Percentiles rank a stretch among this genome's conserved stretches.
Evolutionary conservation across 208 protist genomes (phyloP).

Genomic region (Acanthamoeba divionensis): DNA sequence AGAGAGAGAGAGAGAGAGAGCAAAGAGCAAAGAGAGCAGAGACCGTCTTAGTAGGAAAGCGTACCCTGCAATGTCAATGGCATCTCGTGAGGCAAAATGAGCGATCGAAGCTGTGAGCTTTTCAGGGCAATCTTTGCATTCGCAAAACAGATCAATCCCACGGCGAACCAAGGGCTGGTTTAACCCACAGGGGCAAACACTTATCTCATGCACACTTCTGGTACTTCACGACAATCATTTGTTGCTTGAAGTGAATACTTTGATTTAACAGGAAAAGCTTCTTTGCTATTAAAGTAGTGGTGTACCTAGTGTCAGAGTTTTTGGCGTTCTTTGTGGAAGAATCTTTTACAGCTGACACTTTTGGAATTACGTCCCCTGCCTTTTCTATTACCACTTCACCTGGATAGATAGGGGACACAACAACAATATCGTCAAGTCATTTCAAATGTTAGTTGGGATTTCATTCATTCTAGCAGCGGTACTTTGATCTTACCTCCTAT

Average conservation of each 20-base stretch:
- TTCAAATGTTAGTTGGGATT: not conserved
- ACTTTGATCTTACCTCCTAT: not conserved
- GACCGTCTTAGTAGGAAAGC: too few species aligned
- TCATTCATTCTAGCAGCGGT: not conserved
- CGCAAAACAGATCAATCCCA: slow-evolving; percentile 56
- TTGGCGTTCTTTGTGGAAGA: not conserved
- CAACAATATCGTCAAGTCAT: not conserved
- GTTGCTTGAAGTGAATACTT: too few species aligned
- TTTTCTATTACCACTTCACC: slow-evolving; percentile 46
- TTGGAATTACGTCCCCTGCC: slow-evolving; percentile 66
- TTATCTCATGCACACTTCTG: not conserved
- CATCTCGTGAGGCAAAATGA: slow-evolving; percentile 55
- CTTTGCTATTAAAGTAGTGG: too few species aligned
- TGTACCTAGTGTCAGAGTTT: not conserved
- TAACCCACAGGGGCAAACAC: slow-evolving; percentile 45
- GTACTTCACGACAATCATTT: too few species aligned
- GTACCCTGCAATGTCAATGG: slow-evolving; percentile 62
- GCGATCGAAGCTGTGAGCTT: not conserved
- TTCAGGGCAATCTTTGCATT: slow-evolving; percentile 16
- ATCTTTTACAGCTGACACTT: not conserved
- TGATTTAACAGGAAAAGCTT: too few species aligned
- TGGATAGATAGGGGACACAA: not conserved
- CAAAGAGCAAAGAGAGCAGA: too few species aligned
- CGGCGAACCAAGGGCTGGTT: not conserved
- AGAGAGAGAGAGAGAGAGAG: too few species aligned